These are phyloP conservation scores for Amylostereum chailletii DNA, from an alignment of 1,284 basidiomycete genomes.

Conservation along the genomic window DNA sequence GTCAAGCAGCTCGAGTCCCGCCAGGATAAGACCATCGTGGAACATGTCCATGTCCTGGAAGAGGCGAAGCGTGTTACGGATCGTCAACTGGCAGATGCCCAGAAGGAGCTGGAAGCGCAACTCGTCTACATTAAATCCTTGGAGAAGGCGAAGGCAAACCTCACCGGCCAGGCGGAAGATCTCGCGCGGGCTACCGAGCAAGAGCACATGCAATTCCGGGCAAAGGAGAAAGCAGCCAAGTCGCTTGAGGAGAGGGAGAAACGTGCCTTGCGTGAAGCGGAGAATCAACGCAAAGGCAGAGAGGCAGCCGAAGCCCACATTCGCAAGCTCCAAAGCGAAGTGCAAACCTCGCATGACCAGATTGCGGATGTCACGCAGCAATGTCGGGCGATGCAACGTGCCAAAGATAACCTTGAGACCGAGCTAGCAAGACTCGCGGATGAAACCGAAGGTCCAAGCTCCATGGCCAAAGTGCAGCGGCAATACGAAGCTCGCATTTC, in stretches of 20 bases:
- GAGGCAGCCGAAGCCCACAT: conserved; percentile 57
- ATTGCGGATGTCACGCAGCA: conserved; percentile 45
- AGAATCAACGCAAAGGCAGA: conserved; percentile 55
- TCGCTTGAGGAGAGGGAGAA: conserved; percentile 50
- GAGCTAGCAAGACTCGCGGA: conserved; percentile 64
- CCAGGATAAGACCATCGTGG: conserved; percentile 97
- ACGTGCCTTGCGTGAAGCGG: conserved; percentile 49
- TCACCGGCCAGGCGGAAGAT: conserved; percentile 84
- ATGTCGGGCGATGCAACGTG: conserved; percentile 40
- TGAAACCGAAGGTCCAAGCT: conserved; percentile 45
- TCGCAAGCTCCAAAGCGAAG: conserved; percentile 50
- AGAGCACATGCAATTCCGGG: conserved; percentile 59
- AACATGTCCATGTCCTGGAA: conserved; percentile 96
- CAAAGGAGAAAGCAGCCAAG: conserved; percentile 57
- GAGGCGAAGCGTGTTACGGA: conserved; percentile 96
- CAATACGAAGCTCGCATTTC: conserved; percentile 61
- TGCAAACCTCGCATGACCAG: conserved; percentile 45
- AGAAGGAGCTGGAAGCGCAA: conserved; percentile 68
- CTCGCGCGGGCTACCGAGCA: conserved; percentile 67
- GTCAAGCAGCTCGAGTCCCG: conserved; percentile 77
- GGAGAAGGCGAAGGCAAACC: conserved; percentile 71
- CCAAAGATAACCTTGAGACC: conserved; percentile 60
- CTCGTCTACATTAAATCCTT: conserved; percentile 74
- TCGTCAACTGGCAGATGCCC: conserved; percentile 79
- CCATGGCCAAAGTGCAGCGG: conserved; percentile 50